Evolutionary conservation across 805 yeast species (phyloP).

Genomic region (Ogataea pini): DNA sequence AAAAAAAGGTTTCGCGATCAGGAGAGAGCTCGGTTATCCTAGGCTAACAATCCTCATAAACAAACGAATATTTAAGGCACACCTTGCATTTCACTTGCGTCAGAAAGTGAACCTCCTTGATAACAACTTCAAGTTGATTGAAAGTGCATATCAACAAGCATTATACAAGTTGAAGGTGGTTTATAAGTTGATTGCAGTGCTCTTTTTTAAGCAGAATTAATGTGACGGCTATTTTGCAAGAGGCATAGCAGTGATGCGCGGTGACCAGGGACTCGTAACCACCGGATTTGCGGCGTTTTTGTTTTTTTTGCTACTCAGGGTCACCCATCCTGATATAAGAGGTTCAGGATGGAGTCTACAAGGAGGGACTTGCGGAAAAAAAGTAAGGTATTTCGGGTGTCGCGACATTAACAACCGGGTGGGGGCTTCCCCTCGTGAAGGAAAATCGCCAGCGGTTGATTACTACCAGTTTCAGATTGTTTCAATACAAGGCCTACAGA

Average conservation of each 20-base stretch:
- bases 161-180: background rate
- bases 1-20: background rate
- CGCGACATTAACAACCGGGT: background rate
- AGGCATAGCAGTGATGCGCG: background rate
- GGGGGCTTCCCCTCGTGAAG: background rate
- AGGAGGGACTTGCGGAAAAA: background rate
- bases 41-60: background rate
- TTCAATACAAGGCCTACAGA: background rate
- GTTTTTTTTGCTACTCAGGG: background rate
- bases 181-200: background rate
- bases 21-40: background rate
- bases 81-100: background rate
- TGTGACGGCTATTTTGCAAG: background rate
- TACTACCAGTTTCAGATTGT: background rate
- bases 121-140: conserved; percentile 1
- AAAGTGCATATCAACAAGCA: background rate
- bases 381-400: background rate
- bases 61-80: background rate
- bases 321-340: conserved; percentile 3
- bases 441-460: too few species aligned
- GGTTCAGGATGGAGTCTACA: conserved; percentile 3
- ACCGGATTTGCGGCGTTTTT: background rate
- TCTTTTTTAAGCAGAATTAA: background rate
- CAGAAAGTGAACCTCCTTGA: background rate
- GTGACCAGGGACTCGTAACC: conserved; percentile 1